Evolutionary conservation across 139 green algal species (phyloP), one percentile per base, ranked within the genome.

Genomic region (Micractinium conductrix): DNA sequence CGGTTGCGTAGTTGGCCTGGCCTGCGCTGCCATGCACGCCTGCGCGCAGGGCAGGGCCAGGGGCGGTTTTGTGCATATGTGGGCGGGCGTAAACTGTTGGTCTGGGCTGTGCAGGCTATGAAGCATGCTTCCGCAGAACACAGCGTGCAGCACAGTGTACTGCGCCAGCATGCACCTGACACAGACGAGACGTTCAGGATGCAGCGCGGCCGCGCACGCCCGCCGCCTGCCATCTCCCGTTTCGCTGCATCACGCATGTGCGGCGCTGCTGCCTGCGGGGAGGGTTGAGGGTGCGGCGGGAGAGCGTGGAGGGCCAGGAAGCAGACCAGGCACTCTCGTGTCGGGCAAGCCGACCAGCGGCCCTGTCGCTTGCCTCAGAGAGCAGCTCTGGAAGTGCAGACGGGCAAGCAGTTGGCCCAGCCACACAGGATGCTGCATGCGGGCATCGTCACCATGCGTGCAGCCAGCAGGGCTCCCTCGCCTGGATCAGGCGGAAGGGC

Each of bases 181-280:
- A 94, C 95, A 30, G 89, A 95, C 21, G 89, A 95, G 38, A 98
- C 93, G 86, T 96, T 98, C 86, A 98, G 88, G 87, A 98, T 96
- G 87, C 79, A 88, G 40, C 94, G 90, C 0, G 89, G 78, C 17
- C 33, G 44, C 5, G 93, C 87, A 19, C 79, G 26, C 38, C 92
- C 92, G 30, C 37, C 50, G 6, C 38, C 58, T n/a, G 93, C 85
- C 4, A 92, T 81, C 84, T 95, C 92, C 28, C 74, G 40, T 78
- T 97, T 97, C 45, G 87, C 94, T 2, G 91, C 93, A 2, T 93
- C 94, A 4, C 94, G 69, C 94, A 97, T 95, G 78, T 90, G 68
- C 0, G 91, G 89, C 45, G 89, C 83, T 0, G 90, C 94, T 4
- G 93, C 87, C 83, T 95, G 93, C 38, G 95, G 50, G 26, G 50